phyloP scores from a whole-genome alignment of 306 rosid species.

The Vigna reflexopilosa region DNA sequence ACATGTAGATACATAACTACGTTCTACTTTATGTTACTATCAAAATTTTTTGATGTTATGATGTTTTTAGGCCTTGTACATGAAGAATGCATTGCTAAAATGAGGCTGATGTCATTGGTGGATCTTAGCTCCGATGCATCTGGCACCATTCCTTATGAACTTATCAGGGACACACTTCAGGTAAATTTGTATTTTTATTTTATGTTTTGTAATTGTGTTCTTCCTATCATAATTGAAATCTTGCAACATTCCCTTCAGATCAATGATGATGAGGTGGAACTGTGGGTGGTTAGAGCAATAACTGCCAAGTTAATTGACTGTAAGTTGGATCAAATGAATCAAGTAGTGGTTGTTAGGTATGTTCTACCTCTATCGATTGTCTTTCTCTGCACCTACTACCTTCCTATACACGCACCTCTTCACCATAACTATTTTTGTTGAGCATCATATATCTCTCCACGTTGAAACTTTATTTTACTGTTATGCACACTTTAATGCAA shows the following conservation, averaged over 20 bases:
- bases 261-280: conserved; percentile 84
- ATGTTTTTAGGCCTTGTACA: conserved; percentile 75
- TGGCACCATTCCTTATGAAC: conserved; percentile 77
- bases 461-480: neutral
- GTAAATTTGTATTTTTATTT: conserved; percentile 54
- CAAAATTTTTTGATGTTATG: conserved; percentile 10
- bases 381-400: neutral
- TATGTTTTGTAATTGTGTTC: conserved; percentile 4
- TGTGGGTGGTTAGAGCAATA: conserved; percentile 90
- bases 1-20: neutral
- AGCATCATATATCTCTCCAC: neutral
- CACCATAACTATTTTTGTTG: conserved; percentile 9
- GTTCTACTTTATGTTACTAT: neutral
- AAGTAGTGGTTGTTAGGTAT: conserved; percentile 84
- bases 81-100: conserved; percentile 83
- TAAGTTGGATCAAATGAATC: conserved; percentile 98
- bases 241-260: conserved; percentile 58
- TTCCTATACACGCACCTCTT: conserved; percentile 17
- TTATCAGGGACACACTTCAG: conserved; percentile 78
- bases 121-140: conserved; percentile 82
- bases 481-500: conserved; percentile 22
- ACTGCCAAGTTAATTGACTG: conserved; percentile 85
- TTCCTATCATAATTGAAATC: conserved; percentile 17
- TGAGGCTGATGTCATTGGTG: conserved; percentile 87
- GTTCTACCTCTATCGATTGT: conserved; percentile 16